A percentile compares a stretch with the other conserved stretches of the same genome.
Evolutionary conservation across 805 yeast species (phyloP).

Genomic region (Yarrowia bubula): DNA sequence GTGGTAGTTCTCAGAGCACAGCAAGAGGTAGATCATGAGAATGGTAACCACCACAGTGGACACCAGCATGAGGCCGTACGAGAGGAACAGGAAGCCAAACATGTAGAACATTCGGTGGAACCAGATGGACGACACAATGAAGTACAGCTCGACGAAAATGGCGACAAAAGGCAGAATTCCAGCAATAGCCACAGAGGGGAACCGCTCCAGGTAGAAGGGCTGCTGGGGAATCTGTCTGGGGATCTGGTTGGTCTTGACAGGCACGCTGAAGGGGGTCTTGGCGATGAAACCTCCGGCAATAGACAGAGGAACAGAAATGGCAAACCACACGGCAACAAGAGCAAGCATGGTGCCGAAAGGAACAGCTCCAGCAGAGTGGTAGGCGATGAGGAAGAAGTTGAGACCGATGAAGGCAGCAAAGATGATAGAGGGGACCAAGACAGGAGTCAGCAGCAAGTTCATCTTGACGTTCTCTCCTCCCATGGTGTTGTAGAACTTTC

Average conservation of each 20-base stretch:
- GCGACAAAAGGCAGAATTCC: slow-evolving; percentile 95
- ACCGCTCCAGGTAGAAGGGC: slow-evolving; percentile 73
- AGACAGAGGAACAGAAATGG: slow-evolving; percentile 80
- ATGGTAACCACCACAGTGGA: slow-evolving; percentile 81
- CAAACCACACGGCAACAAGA: slow-evolving; percentile 78
- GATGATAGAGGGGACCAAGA: slow-evolving; percentile 76
- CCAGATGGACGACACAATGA: slow-evolving; percentile 89
- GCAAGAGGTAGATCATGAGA: slow-evolving; percentile 74
- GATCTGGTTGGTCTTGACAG: slow-evolving; percentile 91
- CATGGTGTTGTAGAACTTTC: slow-evolving; percentile 79
- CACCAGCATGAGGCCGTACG: slow-evolving; percentile 74
- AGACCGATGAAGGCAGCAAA: slow-evolving; percentile 63
- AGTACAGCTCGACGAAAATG: slow-evolving; percentile 91
- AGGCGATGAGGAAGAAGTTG: slow-evolving; percentile 78
- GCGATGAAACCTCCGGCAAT: slow-evolving; percentile 79
- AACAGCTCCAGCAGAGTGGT: slow-evolving; percentile 86
- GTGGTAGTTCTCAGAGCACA: slow-evolving; percentile 87
- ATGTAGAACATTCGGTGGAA: slow-evolving; percentile 89
- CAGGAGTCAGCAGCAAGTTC: slow-evolving; percentile 79
- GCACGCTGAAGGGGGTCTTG: slow-evolving; percentile 55
- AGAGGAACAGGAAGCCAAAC: slow-evolving; percentile 94
- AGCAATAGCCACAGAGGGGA: slow-evolving; percentile 67
- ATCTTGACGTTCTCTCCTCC: slow-evolving; percentile 90
- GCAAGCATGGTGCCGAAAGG: slow-evolving; percentile 88
- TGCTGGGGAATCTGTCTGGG: slow-evolving; percentile 94